Evolutionary conservation across 176 grass and related monocot species (phyloP), one percentile per base, ranked within the genome.

Genomic region (Poa pratensis): DNA sequence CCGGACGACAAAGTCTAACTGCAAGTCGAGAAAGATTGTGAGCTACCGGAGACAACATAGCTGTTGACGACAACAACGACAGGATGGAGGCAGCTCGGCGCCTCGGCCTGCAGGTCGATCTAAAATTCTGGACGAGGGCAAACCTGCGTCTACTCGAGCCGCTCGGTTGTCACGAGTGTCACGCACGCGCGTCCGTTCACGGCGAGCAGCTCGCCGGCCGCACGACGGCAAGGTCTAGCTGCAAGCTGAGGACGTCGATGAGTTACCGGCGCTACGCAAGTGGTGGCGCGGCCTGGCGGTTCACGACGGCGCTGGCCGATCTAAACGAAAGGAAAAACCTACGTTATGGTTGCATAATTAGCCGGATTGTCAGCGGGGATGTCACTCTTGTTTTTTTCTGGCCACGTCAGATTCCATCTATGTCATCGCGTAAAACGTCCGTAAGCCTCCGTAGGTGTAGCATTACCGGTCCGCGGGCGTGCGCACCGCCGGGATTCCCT

Each of bases 401-500:
- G 6, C 53, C 53, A 57, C 53, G 19, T n/a, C 19, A 19, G 53
- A n/a, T n/a, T 57, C 19, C 18, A 9, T 57, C 51, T 17, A 6
- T 53, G 51, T 53, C 51, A 53, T 6, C 17, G 5, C 17, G 51
- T 53, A 19, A 53, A 19, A 7, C 16, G 17, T 53, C 51, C 17
- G 51, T 53, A 53, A 19, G 5, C 1, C 51, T 19, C 17, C 19
- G 19, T 57, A 57, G 7, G 18, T 57, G 53, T 57, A 57, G 53
- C 53, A 57, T 57, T 57, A 46, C 7, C 5, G 40, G 30, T 30
- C n/a, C 34, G 39, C 5, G 39, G 6, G 7, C 34, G 9, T 20
- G 68, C 32, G 37, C n/a, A n/a, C 68, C 35, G 67, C 35, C 35
- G 35, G 69, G 42, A 73, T 73, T 49, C 69, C 69, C 42, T 73